These are phyloP conservation scores for Penicillium soppii DNA, from an alignment of 495 filamentous ascomycete genomes.

Conservation along the genomic window DNA sequence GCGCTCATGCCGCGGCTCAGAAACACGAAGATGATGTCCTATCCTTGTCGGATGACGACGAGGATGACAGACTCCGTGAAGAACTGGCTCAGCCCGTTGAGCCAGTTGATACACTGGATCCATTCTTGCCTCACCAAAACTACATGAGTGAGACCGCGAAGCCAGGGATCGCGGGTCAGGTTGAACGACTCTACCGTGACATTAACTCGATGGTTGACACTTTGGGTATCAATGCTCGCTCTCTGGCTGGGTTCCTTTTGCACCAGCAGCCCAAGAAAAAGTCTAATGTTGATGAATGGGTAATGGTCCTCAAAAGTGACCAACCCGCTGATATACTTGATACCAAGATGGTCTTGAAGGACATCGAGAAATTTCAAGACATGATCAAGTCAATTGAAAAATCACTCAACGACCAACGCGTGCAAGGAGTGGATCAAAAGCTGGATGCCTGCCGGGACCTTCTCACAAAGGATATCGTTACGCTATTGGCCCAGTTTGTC, in stretches of 20 bases:
- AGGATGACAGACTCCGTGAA: constrained; percentile 60
- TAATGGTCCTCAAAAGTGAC: constrained; percentile 36
- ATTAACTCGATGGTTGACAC: constrained; percentile 97
- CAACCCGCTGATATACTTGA: constrained; percentile 46
- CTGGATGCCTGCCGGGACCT: constrained; percentile 60
- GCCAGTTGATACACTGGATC: constrained; percentile 53
- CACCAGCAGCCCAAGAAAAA: constrained; percentile 55
- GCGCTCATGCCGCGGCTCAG: constrained; percentile 23
- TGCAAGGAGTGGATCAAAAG: constrained; percentile 63
- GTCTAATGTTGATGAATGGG: constrained; percentile 47
- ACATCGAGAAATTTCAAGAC: constrained; percentile 62
- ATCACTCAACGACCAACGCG: constrained; percentile 62
- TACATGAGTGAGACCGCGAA: constrained; percentile 58
- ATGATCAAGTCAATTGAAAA: constrained; percentile 55
- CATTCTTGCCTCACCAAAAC: constrained; percentile 68
- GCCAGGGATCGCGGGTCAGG: constrained; percentile 68
- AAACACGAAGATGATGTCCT: constrained; percentile 42
- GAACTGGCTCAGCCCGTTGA: constrained; percentile 54
- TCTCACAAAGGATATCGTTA: constrained; percentile 59
- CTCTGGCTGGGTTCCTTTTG: constrained; percentile 67
- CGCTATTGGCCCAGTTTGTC: constrained; percentile 65
- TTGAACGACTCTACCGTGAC: constrained; percentile 85
- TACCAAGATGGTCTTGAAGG: constrained; percentile 68
- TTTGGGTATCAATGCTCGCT: constrained; percentile 80
- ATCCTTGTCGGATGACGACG: constrained; percentile 57